Conservation (phyloP, 1,284 basidiomycete genomes). For the Pseudozyma pruni region DNA sequence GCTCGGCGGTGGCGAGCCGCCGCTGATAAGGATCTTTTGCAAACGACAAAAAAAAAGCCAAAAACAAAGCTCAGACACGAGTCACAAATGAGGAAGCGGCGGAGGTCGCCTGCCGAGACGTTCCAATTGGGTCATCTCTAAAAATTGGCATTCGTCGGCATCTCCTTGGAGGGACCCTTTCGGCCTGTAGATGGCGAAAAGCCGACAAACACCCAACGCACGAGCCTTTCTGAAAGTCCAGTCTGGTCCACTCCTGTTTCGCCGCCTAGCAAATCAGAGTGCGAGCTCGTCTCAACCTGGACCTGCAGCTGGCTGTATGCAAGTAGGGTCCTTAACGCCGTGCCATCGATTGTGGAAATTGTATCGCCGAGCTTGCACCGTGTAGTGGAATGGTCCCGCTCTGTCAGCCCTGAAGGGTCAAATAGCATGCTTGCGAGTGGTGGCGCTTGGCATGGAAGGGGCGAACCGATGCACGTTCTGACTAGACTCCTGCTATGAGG, state of each 20-base stretch:
- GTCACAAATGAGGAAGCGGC: neutral
- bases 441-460: too few species aligned
- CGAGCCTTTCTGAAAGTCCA: slow-evolving; percentile 1
- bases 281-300: neutral
- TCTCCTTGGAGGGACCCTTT: neutral
- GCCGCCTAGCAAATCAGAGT: slow-evolving; percentile 17
- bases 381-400: neutral
- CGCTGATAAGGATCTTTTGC: slow-evolving; percentile 25
- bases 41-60: slow-evolving; percentile 4
- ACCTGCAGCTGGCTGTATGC: neutral
- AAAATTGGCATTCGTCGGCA: slow-evolving; percentile 18
- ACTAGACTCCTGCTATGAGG: too few species aligned
- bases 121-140: slow-evolving; percentile 23
- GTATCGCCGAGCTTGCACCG: neutral
- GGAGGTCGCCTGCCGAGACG: slow-evolving; percentile 9
- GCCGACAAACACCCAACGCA: slow-evolving; percentile 11
- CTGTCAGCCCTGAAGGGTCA: slow-evolving; percentile 8
- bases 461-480: too few species aligned
- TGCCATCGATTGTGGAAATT: neutral
- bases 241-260: slow-evolving; percentile 11
- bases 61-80: slow-evolving; percentile 4
- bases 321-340: neutral
- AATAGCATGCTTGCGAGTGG: too few species aligned
- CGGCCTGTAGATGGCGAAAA: slow-evolving; percentile 3
- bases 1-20: slow-evolving; percentile 27